Evolutionary conservation across 2,329 filamentous ascomycete species (phyloP), one percentile per base, ranked within the genome.

Genomic region (Taxawa tesnikishii): DNA sequence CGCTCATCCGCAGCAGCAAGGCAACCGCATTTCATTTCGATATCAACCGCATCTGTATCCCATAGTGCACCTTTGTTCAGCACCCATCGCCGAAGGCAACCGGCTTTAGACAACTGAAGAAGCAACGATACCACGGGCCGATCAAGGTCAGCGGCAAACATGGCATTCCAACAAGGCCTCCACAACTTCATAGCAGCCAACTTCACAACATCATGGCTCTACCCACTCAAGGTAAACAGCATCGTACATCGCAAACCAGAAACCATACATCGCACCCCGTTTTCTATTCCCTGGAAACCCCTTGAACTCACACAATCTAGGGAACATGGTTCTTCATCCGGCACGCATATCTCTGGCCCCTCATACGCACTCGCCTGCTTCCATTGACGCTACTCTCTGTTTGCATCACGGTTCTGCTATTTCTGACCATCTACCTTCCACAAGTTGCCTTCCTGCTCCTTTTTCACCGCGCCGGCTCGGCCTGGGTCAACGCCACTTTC

Each of bases 401-500:
- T 10, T 73, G 90, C 33, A 80, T 94, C 10, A 83, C 94, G 40
- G 62, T 77, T n/a, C 65, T 92, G 13, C 73, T 96, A 13, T 96
- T 96, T 56, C 66, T 83, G 9, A 92, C 90, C 56, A 68, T 83
- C 1, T 96, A 93, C 45, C 60, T 94, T 3, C 88, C 88, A 0
- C 83, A 96, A 52, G 84, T 84, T 34, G 82, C 83, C 2, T 83
- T 98, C 47, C 70, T 98, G 14, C 77, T 81, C 11, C 73, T 96
- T 43, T 96, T 94, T 54, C 87, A 96, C 47, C 81, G 81, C 14
- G 70, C 44, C 15, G 58, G 75, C 37, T 78, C 77, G 17, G 90
- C 90, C n/a, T 93, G 84, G 82, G 59, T 94, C 36, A 94, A 84
- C 46, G 85, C 81, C 3, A 75, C 83, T 0, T 78, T 96, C 40